phyloP scores from a whole-genome alignment of 2,329 filamentous ascomycete species.

The Alternaria brassicicola region DNA sequence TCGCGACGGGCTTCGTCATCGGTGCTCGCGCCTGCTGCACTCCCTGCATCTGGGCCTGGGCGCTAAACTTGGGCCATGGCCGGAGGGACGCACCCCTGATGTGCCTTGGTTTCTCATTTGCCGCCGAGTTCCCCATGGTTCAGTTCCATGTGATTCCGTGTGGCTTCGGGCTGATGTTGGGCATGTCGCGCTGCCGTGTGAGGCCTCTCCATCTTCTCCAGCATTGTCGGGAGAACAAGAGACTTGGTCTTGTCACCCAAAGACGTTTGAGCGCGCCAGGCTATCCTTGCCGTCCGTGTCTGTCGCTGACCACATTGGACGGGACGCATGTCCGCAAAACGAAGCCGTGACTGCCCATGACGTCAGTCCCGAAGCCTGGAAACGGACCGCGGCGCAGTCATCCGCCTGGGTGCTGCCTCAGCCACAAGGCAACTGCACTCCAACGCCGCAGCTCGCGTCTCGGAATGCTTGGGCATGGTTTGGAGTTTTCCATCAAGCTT shows the following conservation, averaged over 20 bases:
- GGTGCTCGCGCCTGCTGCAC: constrained; percentile 20
- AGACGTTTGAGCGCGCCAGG: constrained; percentile 7
- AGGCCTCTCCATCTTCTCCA: not conserved
- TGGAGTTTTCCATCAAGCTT: not conserved
- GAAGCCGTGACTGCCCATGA: constrained; percentile 17
- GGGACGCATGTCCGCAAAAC: constrained; percentile 16
- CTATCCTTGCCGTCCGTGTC: constrained; percentile 25
- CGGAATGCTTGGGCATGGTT: not conserved
- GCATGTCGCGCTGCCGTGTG: constrained; percentile 8
- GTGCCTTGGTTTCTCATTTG: constrained; percentile 15
- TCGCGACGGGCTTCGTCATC: constrained; percentile 36
- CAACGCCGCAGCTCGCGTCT: not conserved
- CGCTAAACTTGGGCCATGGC: constrained; percentile 17
- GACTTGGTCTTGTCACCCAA: constrained; percentile 8
- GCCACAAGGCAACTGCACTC: constrained; percentile 17
- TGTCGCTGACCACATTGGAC: constrained; percentile 23
- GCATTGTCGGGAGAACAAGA: not conserved
- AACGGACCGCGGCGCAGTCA: constrained; percentile 5
- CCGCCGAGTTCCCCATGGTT: constrained; percentile 10
- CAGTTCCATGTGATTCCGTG: constrained; percentile 2
- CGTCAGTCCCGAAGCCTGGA: constrained; percentile 22
- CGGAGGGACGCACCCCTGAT: constrained; percentile 15
- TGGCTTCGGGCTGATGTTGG: constrained; percentile 25
- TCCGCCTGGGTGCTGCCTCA: constrained; percentile 12
- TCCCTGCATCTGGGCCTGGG: constrained; percentile 17